Evolutionary conservation across 441 rosid genomes (phyloP).

Genomic region (California macrophylla): DNA sequence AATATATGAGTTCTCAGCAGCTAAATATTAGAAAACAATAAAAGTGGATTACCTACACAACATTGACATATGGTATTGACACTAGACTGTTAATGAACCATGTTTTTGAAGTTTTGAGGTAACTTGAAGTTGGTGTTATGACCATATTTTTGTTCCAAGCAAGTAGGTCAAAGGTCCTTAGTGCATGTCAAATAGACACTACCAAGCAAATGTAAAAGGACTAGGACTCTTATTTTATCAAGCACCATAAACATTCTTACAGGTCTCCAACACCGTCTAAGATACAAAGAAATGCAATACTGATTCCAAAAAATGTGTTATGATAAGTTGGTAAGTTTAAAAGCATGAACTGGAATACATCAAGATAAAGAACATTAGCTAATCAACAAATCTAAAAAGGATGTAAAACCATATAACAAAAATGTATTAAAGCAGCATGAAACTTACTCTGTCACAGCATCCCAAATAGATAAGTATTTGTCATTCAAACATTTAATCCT

Average conservation of each 20-base stretch:
- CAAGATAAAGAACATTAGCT: background rate
- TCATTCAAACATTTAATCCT: constrained; percentile 49
- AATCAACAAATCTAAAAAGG: constrained; percentile 6
- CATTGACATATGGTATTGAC: background rate
- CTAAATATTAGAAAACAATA: background rate
- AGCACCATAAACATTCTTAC: background rate
- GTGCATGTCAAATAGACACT: background rate
- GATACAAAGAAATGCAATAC: background rate
- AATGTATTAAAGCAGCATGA: constrained; percentile 7
- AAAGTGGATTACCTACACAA: background rate
- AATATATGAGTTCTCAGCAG: background rate
- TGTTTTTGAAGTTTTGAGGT: background rate
- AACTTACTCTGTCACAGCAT: constrained; percentile 47
- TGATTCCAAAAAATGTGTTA: background rate
- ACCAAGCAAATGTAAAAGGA: background rate
- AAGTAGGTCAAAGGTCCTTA: background rate
- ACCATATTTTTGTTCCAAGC: background rate
- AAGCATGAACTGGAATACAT: background rate
- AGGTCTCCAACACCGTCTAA: background rate
- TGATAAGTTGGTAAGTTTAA: background rate
- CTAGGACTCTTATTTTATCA: background rate
- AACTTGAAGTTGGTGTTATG: background rate
- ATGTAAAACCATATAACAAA: constrained; percentile 2
- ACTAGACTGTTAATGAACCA: background rate
- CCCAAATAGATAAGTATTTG: constrained; percentile 56